These are phyloP conservation scores for Rhodamnia argentea DNA, from an alignment of 345 rosid species.

Conservation along the genomic window DNA sequence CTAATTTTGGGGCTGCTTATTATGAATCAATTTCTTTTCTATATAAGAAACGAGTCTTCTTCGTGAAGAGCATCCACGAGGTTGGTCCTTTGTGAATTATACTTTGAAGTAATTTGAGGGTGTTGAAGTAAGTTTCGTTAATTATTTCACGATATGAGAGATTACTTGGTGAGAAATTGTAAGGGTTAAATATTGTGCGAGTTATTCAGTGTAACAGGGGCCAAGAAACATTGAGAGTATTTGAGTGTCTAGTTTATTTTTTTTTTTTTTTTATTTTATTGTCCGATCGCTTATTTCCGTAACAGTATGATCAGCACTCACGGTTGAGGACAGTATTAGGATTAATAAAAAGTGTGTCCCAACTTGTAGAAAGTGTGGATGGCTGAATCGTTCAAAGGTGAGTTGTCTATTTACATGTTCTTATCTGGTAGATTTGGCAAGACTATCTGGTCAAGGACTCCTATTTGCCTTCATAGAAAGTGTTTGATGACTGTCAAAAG, in stretches of 20 bases:
- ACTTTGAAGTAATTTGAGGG: background rate
- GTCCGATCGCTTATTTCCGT: background rate
- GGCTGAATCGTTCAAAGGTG: background rate
- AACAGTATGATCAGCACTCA: background rate
- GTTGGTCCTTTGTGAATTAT: background rate
- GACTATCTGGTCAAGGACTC: background rate
- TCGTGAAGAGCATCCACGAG: background rate
- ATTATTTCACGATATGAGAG: background rate
- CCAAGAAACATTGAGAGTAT: rapidly evolving
- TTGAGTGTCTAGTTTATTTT: background rate
- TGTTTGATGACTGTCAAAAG: background rate
- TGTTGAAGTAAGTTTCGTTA: background rate
- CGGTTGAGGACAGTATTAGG: background rate
- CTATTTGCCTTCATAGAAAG: background rate
- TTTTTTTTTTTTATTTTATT: background rate
- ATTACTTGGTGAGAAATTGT: background rate
- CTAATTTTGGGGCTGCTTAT: background rate
- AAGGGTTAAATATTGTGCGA: background rate
- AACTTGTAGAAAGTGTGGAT: background rate
- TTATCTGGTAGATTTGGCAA: background rate
- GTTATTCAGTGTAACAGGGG: background rate
- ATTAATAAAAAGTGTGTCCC: background rate
- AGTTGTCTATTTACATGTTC: background rate
- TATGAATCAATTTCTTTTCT: background rate
- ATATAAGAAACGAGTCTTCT: background rate